Percentiles rank a stretch among this genome's conserved stretches.
These are phyloP conservation scores for Ophiosphaerella korrae DNA, from an alignment of 2,329 filamentous ascomycete genomes.

Conservation along the genomic window DNA sequence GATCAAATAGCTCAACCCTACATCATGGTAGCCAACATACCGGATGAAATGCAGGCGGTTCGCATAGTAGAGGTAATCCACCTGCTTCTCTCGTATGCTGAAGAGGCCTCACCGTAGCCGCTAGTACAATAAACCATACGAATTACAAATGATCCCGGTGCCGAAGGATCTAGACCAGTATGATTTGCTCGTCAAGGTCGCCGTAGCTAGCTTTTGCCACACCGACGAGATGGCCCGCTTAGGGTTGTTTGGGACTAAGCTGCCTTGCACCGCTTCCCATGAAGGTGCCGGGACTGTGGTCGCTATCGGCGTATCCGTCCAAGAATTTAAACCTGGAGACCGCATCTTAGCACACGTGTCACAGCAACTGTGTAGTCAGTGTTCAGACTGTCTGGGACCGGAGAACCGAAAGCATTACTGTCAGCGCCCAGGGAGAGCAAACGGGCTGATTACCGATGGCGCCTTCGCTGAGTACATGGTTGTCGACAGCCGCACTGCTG, in stretches of 20 bases:
- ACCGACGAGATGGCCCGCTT: conserved; percentile 63
- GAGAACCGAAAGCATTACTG: conserved; percentile 62
- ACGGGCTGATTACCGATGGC: conserved; percentile 54
- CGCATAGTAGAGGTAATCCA: no score
- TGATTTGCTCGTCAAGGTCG: conserved; percentile 66
- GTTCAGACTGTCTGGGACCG: conserved; percentile 57
- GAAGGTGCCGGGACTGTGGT: conserved; percentile 63
- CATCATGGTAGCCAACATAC: no score
- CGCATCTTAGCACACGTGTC: conserved; percentile 63
- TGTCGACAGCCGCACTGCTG: conserved; percentile 20
- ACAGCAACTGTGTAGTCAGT: conserved; percentile 59
- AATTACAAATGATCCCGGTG: conserved; percentile 56
- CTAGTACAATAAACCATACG: conserved; percentile 62
- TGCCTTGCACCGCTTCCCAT: conserved; percentile 54
- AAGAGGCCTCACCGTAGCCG: not conserved
- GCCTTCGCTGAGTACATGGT: conserved; percentile 52
- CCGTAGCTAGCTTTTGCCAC: conserved; percentile 66
- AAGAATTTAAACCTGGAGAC: conserved; percentile 56
- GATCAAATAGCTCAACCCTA: no score
- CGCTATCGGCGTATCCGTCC: conserved; percentile 51
- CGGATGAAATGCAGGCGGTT: no score
- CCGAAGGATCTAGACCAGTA: conserved; percentile 54
- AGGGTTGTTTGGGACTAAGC: conserved; percentile 55
- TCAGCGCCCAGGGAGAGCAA: conserved; percentile 12
- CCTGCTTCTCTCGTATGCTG: no score